phyloP scores from a whole-genome alignment of 495 filamentous ascomycete genomes.

The Bombardia bombarda region DNA sequence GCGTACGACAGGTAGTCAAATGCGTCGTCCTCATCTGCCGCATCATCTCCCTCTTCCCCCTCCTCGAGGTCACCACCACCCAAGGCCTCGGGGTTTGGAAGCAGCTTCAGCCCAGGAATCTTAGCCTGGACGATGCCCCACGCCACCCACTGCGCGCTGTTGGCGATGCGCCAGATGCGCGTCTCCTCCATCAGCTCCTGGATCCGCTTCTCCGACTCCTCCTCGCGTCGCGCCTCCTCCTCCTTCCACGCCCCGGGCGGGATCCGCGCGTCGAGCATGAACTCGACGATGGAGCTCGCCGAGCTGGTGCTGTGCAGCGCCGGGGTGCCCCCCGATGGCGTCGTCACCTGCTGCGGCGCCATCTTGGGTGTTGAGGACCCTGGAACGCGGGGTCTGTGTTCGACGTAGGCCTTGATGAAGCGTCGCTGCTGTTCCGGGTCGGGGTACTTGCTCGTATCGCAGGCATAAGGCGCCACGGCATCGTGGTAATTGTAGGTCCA shows the following conservation, averaged over 20 bases:
- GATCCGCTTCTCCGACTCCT: constrained; percentile 53
- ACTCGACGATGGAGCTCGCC: constrained; percentile 46
- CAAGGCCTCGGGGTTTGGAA: neutral
- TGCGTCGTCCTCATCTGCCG: constrained; percentile 39
- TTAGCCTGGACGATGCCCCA: constrained; percentile 97
- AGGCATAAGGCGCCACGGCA: constrained; percentile 50
- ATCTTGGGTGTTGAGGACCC: constrained; percentile 27
- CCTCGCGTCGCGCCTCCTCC: constrained; percentile 52
- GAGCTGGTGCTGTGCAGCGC: constrained; percentile 20
- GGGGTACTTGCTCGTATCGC: constrained; percentile 64
- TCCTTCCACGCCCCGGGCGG: constrained; percentile 50
- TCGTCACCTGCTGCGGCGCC: constrained; percentile 43
- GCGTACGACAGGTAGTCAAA: constrained; percentile 93
- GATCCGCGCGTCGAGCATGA: constrained; percentile 62
- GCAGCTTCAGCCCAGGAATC: constrained; percentile 46
- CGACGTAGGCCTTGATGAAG: constrained; percentile 81
- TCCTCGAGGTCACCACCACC: constrained; percentile 14
- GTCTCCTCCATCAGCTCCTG: constrained; percentile 66
- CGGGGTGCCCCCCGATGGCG: constrained; percentile 18
- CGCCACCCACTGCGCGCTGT: constrained; percentile 84
- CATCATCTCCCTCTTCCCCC: constrained; percentile 9
- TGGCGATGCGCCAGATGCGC: constrained; percentile 75
- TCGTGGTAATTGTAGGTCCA: constrained; percentile 99
- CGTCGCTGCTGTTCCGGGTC: constrained; percentile 70
- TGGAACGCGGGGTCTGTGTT: constrained; percentile 63